A percentile compares a stretch with the other conserved stretches of the same genome.
Evolutionary conservation across 257 asterid species (phyloP).

Genomic region (Fraxinus quadrangulata): DNA sequence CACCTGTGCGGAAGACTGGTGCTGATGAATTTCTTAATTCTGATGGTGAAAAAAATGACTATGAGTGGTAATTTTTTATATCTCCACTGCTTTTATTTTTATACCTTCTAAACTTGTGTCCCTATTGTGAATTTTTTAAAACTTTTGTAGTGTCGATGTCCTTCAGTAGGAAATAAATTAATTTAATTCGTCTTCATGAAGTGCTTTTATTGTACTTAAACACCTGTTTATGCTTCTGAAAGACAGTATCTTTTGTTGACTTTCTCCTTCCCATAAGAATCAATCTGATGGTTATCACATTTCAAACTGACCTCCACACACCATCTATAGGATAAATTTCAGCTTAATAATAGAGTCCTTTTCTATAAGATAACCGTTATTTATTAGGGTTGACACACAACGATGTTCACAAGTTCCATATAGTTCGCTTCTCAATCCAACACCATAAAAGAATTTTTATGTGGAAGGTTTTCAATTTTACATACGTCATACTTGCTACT

Average conservation of each 20-base stretch:
- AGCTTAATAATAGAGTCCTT: background rate
- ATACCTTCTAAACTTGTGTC: background rate
- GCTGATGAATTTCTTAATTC: conserved; percentile 93
- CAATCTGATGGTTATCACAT: background rate
- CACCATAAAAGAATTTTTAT: background rate
- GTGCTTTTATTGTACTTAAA: background rate
- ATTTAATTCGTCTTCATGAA: background rate
- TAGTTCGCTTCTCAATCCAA: background rate
- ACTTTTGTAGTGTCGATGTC: background rate
- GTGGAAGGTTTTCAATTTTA: background rate
- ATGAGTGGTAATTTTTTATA: conserved; percentile 72
- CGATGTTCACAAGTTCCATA: background rate
- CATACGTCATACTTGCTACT: too few relatives aligned
- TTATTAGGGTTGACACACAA: too few relatives aligned
- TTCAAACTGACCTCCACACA: background rate
- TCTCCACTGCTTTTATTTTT: background rate
- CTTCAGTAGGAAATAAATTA: background rate
- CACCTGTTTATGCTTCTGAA: background rate
- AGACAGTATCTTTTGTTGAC: background rate
- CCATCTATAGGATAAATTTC: background rate
- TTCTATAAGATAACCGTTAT: background rate
- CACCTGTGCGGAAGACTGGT: conserved; percentile 68
- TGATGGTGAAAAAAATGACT: conserved; percentile 94
- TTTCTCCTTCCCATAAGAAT: background rate
- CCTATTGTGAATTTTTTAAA: background rate